Percentiles rank a stretch among this genome's conserved stretches.
Evolutionary conservation across 2,329 filamentous ascomycete genomes (phyloP).

Genomic region (Alternaria rosae): DNA sequence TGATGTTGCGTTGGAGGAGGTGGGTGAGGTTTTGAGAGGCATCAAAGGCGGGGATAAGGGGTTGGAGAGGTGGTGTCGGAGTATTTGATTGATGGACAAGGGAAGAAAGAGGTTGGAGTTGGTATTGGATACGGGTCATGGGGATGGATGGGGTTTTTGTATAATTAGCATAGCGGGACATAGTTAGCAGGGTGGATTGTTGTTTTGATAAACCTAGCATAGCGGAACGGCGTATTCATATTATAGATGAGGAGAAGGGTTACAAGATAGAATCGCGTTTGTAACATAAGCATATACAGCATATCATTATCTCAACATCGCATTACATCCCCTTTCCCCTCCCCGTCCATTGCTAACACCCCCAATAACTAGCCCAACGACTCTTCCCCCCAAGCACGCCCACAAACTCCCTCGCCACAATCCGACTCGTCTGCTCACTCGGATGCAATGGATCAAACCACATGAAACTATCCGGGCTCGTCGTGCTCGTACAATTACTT

Average conservation of each 20-base stretch:
- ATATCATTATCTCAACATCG: background rate
- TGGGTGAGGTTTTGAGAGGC: conserved; percentile 62
- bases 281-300: background rate
- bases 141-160: background rate
- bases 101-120: too few species aligned
- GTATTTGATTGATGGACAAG: conserved; percentile 15
- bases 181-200: background rate
- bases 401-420: conserved; percentile 65
- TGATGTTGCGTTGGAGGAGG: conserved; percentile 81
- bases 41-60: conserved; percentile 58
- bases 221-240: background rate
- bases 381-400: conserved; percentile 61
- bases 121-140: background rate
- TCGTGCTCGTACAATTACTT: conserved; percentile 45
- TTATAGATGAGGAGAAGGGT: background rate
- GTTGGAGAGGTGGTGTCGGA: conserved; percentile 74
- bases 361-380: conserved; percentile 57
- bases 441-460: conserved; percentile 81
- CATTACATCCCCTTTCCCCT: background rate
- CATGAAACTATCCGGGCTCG: conserved; percentile 65
- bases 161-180: background rate
- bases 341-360: conserved; percentile 3
- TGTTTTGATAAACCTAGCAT: background rate
- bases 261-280: background rate
- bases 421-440: conserved; percentile 67